Evolutionary conservation across 257 asterid genomes (phyloP).

Genomic region (Solanum etuberosum): DNA sequence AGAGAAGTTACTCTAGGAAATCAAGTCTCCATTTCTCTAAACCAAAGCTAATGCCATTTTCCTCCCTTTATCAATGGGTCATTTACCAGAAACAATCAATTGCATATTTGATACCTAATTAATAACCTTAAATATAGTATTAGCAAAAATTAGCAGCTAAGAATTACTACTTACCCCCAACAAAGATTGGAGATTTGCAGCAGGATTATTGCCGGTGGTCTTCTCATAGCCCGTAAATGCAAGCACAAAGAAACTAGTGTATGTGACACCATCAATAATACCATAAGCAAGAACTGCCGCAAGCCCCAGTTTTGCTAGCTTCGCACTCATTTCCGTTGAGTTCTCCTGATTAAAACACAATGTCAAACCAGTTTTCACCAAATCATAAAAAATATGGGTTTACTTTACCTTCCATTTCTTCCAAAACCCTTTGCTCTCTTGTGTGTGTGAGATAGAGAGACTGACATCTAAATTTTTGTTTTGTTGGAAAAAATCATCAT

Average conservation of each 20-base stretch:
- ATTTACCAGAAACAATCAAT: not conserved
- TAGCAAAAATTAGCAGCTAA: not conserved
- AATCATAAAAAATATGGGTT: not conserved
- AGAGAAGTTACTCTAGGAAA: not conserved
- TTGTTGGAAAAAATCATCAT: conserved; percentile 5
- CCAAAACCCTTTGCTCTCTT: conserved; percentile 20
- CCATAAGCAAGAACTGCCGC: conserved; percentile 40
- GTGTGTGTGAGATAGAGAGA: not conserved
- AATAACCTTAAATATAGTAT: not conserved
- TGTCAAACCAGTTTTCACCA: not conserved
- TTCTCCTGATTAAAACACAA: conserved; percentile 11
- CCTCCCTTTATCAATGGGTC: not conserved
- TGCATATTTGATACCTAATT: not conserved
- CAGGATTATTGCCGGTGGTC: conserved; percentile 39
- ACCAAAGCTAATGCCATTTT: not conserved
- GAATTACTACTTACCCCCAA: conserved; percentile 21
- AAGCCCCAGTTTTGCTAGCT: conserved; percentile 29
- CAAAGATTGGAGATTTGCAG: conserved; percentile 33
- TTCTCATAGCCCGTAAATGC: conserved; percentile 34
- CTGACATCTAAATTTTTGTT: conserved; percentile 14
- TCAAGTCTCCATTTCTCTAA: not conserved
- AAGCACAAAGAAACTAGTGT: conserved; percentile 37
- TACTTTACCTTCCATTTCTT: conserved; percentile 31
- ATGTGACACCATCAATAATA: conserved; percentile 36
- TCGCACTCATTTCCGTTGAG: conserved; percentile 31